Base-by-base conservation (phyloP, 306 rosid species). In the Gynostemma pentaphyllum region DNA sequence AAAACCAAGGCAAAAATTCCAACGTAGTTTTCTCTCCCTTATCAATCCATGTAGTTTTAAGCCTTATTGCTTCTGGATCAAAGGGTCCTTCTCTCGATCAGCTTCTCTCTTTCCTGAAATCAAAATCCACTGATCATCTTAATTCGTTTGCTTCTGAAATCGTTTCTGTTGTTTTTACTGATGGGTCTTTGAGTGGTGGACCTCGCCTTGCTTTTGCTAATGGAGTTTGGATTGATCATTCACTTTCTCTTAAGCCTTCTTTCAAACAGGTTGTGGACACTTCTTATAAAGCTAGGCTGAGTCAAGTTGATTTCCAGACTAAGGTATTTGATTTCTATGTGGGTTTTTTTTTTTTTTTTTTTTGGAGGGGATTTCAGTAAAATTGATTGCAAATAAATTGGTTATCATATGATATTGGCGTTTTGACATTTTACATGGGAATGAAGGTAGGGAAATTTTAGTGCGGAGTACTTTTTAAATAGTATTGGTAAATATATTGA, bases 11-110 rank as follows among this genome's bases (percentile, higher is more conserved):
- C 63, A 39, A 62, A 19, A 45, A 54, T 60, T 70, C 76, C 7
- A 91, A 91, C 80, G 28, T 79, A 0, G 95, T 91, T 1, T 71
- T 80, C 66, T 91, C 98, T 44, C 98, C 98, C 6, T 56, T 82
- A 28, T 91, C 95, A 26, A 39, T 91, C 56, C 87, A 91, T 39
- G 79, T 78, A 6, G 81, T 79, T 32, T 78, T 90, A 0, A 85
- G 97, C 82, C 62, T 80, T 26, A 64, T 88, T 47, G 88, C 92
- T 0, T 77, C 92, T 9, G 96, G 86, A 2, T 85, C 92, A 4
- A 76, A 75, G 32, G 98, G 96, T 16, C 72, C 86, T 68, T 79
- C 95, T 1, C 82, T 67, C 23, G 67, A 82, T 10, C 89, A 91
- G 67, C 69, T 88, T 7, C 96, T 91, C 42, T 69, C 86, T 50